Percentiles rank a stretch among this genome's conserved stretches.
Evolutionary conservation across 2,329 filamentous ascomycete species (phyloP).

Genomic region (Diaporthe longicolla): DNA sequence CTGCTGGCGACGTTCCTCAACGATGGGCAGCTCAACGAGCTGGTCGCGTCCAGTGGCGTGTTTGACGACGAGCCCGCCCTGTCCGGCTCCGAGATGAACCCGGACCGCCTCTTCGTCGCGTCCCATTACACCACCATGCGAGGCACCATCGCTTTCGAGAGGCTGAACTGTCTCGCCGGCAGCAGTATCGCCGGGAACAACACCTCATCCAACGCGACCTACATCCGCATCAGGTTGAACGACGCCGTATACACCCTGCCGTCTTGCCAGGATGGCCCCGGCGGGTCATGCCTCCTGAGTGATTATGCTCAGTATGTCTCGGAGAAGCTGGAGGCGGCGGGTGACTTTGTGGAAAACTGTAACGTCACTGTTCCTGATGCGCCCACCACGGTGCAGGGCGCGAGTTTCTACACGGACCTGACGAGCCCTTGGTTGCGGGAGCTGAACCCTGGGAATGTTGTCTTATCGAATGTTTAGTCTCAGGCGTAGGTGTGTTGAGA

Average conservation of each 20-base stretch:
- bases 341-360: conserved; percentile 65
- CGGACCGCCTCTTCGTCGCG: conserved; percentile 66
- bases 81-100: conserved; percentile 60
- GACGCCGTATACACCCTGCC: conserved; percentile 74
- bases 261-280: conserved; percentile 68
- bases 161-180: conserved; percentile 64
- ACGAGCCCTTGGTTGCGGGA: conserved; percentile 54
- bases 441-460: conserved; percentile 36
- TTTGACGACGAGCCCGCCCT: conserved; percentile 70
- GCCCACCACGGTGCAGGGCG: conserved; percentile 59
- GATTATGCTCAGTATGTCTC: conserved; percentile 61
- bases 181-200: conserved; percentile 28
- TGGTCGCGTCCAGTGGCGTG: conserved; percentile 71
- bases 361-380: conserved; percentile 59
- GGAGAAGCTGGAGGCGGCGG: conserved; percentile 61
- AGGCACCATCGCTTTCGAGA: conserved; percentile 75
- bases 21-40: conserved; percentile 75
- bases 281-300: conserved; percentile 63
- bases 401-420: conserved; percentile 65
- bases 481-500: conserved; percentile 34
- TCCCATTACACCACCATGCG: conserved; percentile 73
- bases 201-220: conserved; percentile 54
- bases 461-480: conserved; percentile 14
- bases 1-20: conserved; percentile 75
- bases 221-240: conserved; percentile 72